Evolutionary conservation across 257 asterid species (phyloP).

Genomic region (Solanum pimpinellifolium): DNA sequence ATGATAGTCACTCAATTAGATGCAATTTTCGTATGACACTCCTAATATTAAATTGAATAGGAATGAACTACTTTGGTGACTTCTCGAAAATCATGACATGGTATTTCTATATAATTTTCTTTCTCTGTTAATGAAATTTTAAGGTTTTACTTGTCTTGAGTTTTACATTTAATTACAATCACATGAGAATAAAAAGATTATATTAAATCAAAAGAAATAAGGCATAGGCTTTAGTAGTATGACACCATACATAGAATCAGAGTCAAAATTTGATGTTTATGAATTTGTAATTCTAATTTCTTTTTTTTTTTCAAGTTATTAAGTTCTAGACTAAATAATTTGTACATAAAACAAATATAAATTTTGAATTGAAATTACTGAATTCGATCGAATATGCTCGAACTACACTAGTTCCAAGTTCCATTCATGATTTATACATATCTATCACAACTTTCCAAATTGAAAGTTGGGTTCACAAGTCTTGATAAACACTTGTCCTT

Average conservation of each 20-base stretch:
- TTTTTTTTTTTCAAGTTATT: not conserved
- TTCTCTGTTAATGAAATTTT: not conserved
- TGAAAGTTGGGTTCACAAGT: not conserved
- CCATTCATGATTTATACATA: not conserved
- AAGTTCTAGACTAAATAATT: not conserved
- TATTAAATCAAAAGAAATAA: not conserved
- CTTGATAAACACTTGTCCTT: not conserved
- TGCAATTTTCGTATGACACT: not conserved
- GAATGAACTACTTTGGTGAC: not conserved
- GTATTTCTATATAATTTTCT: not conserved
- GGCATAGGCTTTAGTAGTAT: not conserved
- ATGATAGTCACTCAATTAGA: not conserved
- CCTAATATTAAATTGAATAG: not conserved
- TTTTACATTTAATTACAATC: not conserved
- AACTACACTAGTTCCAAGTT: not conserved
- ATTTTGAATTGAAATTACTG: not conserved
- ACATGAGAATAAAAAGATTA: not conserved
- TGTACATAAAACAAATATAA: too few relatives aligned
- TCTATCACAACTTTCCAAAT: not conserved
- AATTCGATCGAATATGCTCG: not conserved
- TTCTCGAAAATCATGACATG: not conserved
- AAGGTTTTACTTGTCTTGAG: not conserved
- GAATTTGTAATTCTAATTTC: too few relatives aligned
- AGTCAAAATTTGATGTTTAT: not conserved
- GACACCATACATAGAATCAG: not conserved